Evolutionary conservation across 441 rosid genomes (phyloP).

Genomic region (Eruca vesicaria): DNA sequence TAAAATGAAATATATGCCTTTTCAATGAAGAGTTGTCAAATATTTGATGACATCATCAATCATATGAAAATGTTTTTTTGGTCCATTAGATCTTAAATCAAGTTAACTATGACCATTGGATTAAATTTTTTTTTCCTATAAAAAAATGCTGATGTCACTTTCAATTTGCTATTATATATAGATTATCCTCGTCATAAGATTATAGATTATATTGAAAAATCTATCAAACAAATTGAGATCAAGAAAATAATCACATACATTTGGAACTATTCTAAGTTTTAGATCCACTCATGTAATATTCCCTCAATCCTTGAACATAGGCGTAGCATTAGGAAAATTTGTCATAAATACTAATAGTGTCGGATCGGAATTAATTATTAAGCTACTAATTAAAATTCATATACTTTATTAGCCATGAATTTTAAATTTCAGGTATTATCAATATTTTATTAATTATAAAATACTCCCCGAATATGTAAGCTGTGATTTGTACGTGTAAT

Average conservation of each 20-base stretch:
- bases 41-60: too few relatives aligned
- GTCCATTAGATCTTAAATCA: too few relatives aligned
- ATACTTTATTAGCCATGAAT: neutral
- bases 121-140: too few relatives aligned
- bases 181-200: neutral
- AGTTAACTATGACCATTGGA: too few relatives aligned
- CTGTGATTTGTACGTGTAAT: constrained; percentile 11
- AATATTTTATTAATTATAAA: neutral
- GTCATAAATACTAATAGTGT: constrained; percentile 5
- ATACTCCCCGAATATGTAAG: constrained; percentile 3
- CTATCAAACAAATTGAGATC: neutral
- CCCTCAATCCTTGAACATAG: constrained; percentile 32
- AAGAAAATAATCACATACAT: neutral
- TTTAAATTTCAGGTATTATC: constrained; percentile 16
- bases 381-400: neutral
- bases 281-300: constrained; percentile 12
- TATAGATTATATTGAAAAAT: neutral
- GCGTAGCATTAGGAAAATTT: constrained; percentile 23
- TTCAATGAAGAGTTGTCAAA: too few relatives aligned
- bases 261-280: neutral
- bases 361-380: neutral
- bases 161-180: too few relatives aligned
- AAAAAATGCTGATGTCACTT: too few relatives aligned
- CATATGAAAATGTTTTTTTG: too few relatives aligned
- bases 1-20: too few relatives aligned